A percentile compares a stretch with the other conserved stretches of the same genome.
Conservation (phyloP, 208 protist species). For the Leishmania tarentolae region DNA sequence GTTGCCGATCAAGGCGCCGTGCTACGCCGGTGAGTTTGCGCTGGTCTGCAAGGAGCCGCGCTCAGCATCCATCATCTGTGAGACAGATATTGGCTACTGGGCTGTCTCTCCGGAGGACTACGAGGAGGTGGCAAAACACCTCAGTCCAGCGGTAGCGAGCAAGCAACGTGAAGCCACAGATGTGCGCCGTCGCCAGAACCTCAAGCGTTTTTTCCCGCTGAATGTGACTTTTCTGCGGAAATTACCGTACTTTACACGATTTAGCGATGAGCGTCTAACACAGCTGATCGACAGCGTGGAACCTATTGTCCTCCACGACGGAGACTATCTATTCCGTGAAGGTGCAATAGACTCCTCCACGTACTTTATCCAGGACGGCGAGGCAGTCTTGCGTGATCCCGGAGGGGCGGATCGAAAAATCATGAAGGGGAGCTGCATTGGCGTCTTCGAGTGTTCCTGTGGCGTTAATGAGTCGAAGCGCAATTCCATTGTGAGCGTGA, state of each 20-base stretch:
- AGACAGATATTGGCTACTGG: slow-evolving; percentile 85
- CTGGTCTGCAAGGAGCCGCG: slow-evolving; percentile 89
- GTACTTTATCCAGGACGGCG: slow-evolving; percentile 88
- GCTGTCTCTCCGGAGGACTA: slow-evolving; percentile 80
- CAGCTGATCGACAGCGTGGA: slow-evolving; percentile 69
- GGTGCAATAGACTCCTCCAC: slow-evolving; percentile 74
- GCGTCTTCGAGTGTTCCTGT: slow-evolving; percentile 89
- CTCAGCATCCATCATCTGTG: slow-evolving; percentile 84
- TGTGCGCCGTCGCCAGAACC: slow-evolving; percentile 76
- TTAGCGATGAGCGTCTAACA: slow-evolving; percentile 57
- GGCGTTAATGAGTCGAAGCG: slow-evolving; percentile 82
- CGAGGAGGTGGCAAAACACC: slow-evolving; percentile 69
- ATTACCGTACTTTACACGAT: slow-evolving; percentile 80
- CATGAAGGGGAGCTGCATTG: slow-evolving; percentile 73
- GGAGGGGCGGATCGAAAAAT: slow-evolving; percentile 38
- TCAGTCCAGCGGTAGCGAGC: slow-evolving; percentile 76
- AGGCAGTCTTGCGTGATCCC: slow-evolving; percentile 53
- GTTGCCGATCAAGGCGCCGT: slow-evolving; percentile 73
- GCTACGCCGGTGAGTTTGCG: slow-evolving; percentile 90
- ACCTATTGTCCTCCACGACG: slow-evolving; percentile 85
- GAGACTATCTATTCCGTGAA: slow-evolving; percentile 64
- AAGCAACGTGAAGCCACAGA: slow-evolving; percentile 88
- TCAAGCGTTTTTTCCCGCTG: slow-evolving; percentile 84
- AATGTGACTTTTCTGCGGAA: slow-evolving; percentile 74
- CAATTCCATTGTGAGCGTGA: slow-evolving; percentile 73